Conservation (phyloP, 1,284 basidiomycete genomes). For the Melampsora larici-populina region DNA sequence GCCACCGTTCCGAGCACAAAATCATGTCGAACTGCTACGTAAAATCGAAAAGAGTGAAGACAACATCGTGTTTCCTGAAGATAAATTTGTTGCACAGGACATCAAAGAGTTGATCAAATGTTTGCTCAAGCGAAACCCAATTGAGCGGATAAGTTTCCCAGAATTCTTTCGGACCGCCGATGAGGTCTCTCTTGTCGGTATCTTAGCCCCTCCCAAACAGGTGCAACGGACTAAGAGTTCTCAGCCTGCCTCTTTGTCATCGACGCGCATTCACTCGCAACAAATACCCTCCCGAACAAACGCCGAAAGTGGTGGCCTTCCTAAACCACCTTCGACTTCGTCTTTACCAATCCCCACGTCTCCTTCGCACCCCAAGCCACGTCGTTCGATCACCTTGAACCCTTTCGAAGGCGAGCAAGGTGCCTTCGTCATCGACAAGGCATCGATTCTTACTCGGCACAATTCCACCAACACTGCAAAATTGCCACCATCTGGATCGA, state of each 20-base stretch:
- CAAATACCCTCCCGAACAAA: not conserved
- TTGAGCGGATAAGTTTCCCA: constrained; percentile 81
- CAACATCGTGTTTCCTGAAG: constrained; percentile 84
- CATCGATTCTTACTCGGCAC: not conserved
- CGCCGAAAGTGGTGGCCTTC: not conserved
- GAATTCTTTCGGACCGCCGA: constrained; percentile 74
- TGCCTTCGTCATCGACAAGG: constrained; percentile 28
- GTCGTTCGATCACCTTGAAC: not conserved
- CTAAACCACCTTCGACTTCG: constrained; percentile 20
- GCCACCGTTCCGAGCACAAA: constrained; percentile 89
- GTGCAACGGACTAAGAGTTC: not conserved
- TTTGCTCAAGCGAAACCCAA: constrained; percentile 77
- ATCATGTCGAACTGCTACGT: constrained; percentile 91
- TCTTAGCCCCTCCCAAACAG: constrained; percentile 7
- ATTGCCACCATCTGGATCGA: constrained; percentile 55
- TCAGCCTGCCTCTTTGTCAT: constrained; percentile 11
- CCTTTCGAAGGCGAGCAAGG: constrained; percentile 36
- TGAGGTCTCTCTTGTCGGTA: constrained; percentile 44
- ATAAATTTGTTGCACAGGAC: constrained; percentile 69
- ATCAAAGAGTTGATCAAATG: constrained; percentile 82
- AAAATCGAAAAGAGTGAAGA: constrained; percentile 79
- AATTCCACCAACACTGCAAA: not conserved
- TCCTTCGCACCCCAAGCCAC: constrained; percentile 3
- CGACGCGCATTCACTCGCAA: not conserved
- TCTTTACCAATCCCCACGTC: constrained; percentile 28